These are phyloP conservation scores for Cenococcum geophilum DNA, from an alignment of 495 filamentous ascomycete genomes.

Conservation along the genomic window DNA sequence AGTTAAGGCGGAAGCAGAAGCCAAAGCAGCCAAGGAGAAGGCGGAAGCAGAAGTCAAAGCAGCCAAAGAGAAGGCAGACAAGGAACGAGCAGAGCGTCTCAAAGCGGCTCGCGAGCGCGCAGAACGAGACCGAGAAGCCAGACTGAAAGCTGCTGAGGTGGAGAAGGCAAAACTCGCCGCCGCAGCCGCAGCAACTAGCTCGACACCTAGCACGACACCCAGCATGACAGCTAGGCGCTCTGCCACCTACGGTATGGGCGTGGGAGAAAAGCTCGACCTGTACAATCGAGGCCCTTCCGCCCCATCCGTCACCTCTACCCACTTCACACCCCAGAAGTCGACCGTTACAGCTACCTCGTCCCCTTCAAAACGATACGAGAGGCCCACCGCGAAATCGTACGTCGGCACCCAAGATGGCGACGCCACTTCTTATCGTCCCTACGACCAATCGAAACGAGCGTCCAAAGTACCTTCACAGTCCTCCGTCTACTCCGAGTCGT, in stretches of 20 bases:
- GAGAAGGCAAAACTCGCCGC: conserved; percentile 5
- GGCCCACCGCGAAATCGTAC: conserved; percentile 56
- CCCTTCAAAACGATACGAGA: conserved; percentile 53
- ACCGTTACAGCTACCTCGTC: conserved; percentile 35
- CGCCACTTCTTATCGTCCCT: conserved; percentile 74
- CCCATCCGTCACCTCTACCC: conserved; percentile 37
- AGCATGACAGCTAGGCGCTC: conserved; percentile 31
- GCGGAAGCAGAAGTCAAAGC: conserved; percentile 11
- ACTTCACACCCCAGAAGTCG: conserved; percentile 23
- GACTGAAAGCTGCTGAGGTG: conserved; percentile 22
- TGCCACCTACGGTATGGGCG: conserved; percentile 31
- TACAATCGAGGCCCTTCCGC: conserved; percentile 33
- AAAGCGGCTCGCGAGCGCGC: conserved; percentile 10
- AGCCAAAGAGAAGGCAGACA: conserved; percentile 18
- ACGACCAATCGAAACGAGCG: conserved; percentile 62
- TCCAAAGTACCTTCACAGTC: conserved; percentile 43
- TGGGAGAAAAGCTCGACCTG: conserved; percentile 29
- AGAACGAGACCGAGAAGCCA: conserved; percentile 22
- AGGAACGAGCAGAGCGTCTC: conserved; percentile 6
- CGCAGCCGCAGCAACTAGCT: no score
- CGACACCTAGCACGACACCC: conserved; percentile 9
- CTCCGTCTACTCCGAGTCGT: conserved; percentile 75
- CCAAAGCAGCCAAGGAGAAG: conserved; percentile 24
- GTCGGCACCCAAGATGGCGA: conserved; percentile 57
- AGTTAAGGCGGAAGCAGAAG: conserved; percentile 24